These are phyloP conservation scores for Artemisia argyi DNA, from an alignment of 129 eudicot species.

Conservation along the genomic window DNA sequence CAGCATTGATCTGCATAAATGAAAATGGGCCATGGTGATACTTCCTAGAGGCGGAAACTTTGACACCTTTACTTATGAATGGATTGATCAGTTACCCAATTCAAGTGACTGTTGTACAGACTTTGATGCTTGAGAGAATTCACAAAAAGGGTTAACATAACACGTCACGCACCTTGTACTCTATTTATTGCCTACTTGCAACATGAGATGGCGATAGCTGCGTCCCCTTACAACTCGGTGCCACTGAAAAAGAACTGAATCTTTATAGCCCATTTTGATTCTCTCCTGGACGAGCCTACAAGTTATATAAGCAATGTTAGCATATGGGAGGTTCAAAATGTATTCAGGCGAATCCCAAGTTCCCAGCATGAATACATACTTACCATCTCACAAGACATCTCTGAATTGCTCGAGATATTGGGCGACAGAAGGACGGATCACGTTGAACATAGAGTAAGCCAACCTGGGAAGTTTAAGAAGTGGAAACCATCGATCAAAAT, in stretches of 20 bases:
- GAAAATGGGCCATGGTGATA: conserved; percentile 5
- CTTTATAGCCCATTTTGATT: conserved; percentile 42
- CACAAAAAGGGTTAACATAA: neutral
- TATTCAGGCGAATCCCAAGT: neutral
- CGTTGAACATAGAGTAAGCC: conserved; percentile 91
- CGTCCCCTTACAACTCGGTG: conserved; percentile 85
- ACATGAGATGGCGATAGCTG: conserved; percentile 88
- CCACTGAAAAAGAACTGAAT: conserved; percentile 54
- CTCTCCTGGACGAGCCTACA: conserved; percentile 90
- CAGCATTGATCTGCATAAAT: conserved; percentile 20
- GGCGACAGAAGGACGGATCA: conserved; percentile 86
- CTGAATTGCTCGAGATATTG: conserved; percentile 73
- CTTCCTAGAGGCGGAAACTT: neutral
- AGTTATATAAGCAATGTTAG: conserved; percentile 21
- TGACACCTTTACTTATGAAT: conserved; percentile 4
- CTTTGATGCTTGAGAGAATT: neutral
- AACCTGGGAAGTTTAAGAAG: conserved; percentile 47
- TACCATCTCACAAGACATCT: conserved; percentile 99
- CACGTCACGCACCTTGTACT: conserved; percentile 32
- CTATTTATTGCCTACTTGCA: conserved; percentile 71
- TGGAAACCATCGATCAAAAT: conserved; percentile 7
- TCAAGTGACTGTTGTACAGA: neutral
- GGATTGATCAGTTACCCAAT: no score
- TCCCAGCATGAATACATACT: conserved; percentile 10
- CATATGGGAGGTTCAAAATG: conserved; percentile 9